Conservation (phyloP, 805 yeast species). For the Spathaspora boniae region DNA sequence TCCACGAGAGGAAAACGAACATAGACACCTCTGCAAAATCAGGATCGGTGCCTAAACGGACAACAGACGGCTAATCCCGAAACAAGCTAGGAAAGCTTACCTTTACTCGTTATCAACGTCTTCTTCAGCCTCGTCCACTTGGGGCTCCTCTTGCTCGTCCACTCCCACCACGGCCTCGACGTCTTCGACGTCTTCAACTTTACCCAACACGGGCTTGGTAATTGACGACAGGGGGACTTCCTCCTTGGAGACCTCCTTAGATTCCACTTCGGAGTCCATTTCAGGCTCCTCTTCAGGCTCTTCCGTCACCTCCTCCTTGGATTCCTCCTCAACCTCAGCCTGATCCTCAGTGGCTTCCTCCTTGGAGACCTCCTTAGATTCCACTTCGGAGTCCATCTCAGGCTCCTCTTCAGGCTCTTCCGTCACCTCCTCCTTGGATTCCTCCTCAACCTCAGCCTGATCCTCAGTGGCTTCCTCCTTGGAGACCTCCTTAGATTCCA, state of each 20-base stretch:
- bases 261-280: neutral
- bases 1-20: too few species aligned
- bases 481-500: conserved; percentile 4
- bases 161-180: too few species aligned
- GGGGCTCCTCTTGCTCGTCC: too few species aligned
- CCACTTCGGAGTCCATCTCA: too few species aligned
- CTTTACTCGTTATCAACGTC: neutral
- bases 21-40: too few species aligned
- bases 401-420: neutral
- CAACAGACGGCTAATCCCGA: neutral
- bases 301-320: neutral
- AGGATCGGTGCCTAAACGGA: neutral
- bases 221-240: conserved; percentile 1
- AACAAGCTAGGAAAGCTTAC: neutral
- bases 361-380: neutral
- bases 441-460: conserved; percentile 2
- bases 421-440: conserved; percentile 1
- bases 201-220: neutral
- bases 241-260: neutral
- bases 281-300: neutral
- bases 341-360: conserved; percentile 1
- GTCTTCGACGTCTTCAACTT: neutral
- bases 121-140: conserved; percentile 1
- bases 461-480: conserved; percentile 5
- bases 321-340: conserved; percentile 2